These are phyloP conservation scores for Rhodamnia rubescens DNA, from an alignment of 345 rosid genomes.

Conservation along the genomic window DNA sequence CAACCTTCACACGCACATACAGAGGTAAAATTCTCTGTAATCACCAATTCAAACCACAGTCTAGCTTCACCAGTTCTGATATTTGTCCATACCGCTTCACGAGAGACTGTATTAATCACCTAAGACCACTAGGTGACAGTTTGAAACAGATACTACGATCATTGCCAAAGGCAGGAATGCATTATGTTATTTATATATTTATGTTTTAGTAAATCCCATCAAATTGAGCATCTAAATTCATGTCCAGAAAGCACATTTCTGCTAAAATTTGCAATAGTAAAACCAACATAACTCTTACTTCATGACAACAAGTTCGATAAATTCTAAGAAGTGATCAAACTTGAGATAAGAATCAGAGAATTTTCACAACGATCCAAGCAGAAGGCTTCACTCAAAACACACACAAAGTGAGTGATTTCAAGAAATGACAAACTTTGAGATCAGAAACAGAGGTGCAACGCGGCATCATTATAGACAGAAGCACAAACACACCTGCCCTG, in stretches of 20 bases:
- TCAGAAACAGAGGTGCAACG: background rate
- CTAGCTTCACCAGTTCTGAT: background rate
- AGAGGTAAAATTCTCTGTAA: background rate
- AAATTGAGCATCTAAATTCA: background rate
- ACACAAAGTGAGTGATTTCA: background rate
- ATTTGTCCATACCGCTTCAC: background rate
- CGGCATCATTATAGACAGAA: background rate
- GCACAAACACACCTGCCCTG: conserved; percentile 61
- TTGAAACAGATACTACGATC: background rate
- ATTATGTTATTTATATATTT: background rate
- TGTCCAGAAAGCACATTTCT: background rate
- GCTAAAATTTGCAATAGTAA: background rate
- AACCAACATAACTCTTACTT: background rate
- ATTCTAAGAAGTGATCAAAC: background rate
- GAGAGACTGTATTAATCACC: background rate
- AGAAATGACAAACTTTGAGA: background rate
- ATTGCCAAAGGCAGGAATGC: background rate
- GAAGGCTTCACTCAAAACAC: background rate
- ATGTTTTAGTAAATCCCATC: background rate
- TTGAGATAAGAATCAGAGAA: background rate
- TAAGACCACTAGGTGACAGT: background rate
- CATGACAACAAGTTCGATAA: background rate
- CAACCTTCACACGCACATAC: background rate
- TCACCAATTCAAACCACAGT: background rate
- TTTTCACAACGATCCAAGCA: background rate